These are phyloP conservation scores for Boletus sp. DNA, from an alignment of 1,284 basidiomycete species.

Conservation along the genomic window DNA sequence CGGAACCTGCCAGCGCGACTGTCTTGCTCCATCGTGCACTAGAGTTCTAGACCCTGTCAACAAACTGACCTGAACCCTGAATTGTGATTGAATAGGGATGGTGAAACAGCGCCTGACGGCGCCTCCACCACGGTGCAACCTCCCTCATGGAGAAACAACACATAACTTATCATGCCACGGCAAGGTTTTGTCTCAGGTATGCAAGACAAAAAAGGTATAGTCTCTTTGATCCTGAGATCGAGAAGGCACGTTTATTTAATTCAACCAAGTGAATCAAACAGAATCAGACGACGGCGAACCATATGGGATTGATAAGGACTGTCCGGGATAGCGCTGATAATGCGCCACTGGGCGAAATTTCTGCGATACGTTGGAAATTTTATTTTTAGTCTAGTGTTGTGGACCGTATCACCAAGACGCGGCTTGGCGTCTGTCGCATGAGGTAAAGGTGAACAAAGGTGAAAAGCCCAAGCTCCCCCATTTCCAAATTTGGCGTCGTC, in stretches of 20 bases:
- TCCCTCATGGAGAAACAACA: constrained; percentile 6
- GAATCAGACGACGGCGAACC: neutral
- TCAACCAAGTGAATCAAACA: neutral
- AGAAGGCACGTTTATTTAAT: neutral
- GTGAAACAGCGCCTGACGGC: neutral
- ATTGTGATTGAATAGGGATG: constrained; percentile 1
- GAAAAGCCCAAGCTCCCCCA: neutral
- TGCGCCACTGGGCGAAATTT: constrained; percentile 8
- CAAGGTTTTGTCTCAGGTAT: neutral
- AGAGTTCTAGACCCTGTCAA: neutral
- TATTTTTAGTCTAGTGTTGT: constrained; percentile 1
- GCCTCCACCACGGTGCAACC: neutral
- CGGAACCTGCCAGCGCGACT: neutral
- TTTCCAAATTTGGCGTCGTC: neutral
- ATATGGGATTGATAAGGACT: constrained; percentile 9
- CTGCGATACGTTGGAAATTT: constrained; percentile 3
- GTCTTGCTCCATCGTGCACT: neutral
- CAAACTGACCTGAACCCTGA: neutral
- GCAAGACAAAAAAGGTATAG: constrained; percentile 7
- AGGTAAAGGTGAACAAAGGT: constrained; percentile 12
- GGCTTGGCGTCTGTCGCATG: neutral
- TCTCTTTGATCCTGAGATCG: constrained; percentile 2
- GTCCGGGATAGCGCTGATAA: constrained; percentile 4
- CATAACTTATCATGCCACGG: neutral
- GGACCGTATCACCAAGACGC: neutral